Evolutionary conservation across 495 filamentous ascomycete genomes (phyloP), one percentile per base, ranked within the genome.

Genomic region (Amniculicola lignicola): DNA sequence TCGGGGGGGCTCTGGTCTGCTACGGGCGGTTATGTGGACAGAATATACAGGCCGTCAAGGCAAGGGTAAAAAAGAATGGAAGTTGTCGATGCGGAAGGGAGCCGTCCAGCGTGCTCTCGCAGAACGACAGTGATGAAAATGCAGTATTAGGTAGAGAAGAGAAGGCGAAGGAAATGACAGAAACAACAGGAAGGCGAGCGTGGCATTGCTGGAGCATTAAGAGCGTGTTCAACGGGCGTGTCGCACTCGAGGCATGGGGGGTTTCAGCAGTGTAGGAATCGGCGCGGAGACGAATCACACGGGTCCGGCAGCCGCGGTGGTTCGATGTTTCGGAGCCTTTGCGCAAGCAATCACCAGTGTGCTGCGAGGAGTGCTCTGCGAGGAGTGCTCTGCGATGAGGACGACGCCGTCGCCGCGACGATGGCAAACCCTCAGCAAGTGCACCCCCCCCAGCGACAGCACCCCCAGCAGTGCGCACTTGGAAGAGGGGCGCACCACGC

Each of bases 101-200:
- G 62, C 62, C 57, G 57, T 54, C 62, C 57, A 36, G 62, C 57
- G 51, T 41, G 25, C 51, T 59, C 53, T 51, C 57, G 49, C 48
- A 57, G 41, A 59, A 48, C 55, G 61, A 59, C 35, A 39, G 45
- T 51, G 31, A 55, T n/a, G n/a, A n/a, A n/a, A 40, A 6, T 6
- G 19, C 29, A 44, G 28, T n/a, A 61, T 49, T 50, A 54, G 57
- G 27, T 61, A 46, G 39, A 45, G 57, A 59, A 57, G 47, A 22
- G 45, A 53, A 57, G 47, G 47, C 50, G 29, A 22, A 57, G 47
- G 54, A 33, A 50, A 31, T n/a, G 43, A 44, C 40, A 44, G 45
- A 16, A 36, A 27, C 42, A 29, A 43, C 52, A 57, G 46, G 18
- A 62, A 28, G 25, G 42, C 15, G 22, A 36, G 45, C 37, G 36